Base-by-base conservation (phyloP, 169 alveolate genomes). In the Cryptosporidium muris region DNA sequence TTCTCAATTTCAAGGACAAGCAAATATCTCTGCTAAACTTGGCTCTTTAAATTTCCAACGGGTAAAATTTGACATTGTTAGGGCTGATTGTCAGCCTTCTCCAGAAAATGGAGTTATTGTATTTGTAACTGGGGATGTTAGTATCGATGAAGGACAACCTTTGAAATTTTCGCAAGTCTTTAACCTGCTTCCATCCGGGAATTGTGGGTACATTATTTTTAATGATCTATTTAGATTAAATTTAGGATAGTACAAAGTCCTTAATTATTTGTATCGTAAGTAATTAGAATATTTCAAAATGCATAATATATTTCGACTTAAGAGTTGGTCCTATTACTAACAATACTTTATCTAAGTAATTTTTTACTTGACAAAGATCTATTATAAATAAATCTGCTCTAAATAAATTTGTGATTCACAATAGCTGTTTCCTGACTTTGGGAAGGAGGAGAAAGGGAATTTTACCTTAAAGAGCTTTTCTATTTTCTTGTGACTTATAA, bases 21-120 rank as follows among this genome's bases (percentile, higher is more conserved):
- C 91, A 2, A 90, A 89, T 34, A 94, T 94, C 45, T 74, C 93
- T 53, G 89, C 80, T 56, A 94, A 94, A 81, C 85, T 93, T 56
- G 81, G 80, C 54, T 63, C 89, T 58, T 81, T 90, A 8, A 88
- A 82, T 5, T 82, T 89, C 36, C 89, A 65, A 34, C 68, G 82
- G 37, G 88, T 82, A 58, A 90, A 91, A 88, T 90, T 81, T 63
- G 85, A 68, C 36, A 80, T 91, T 74, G 74, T 90, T 65, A 80
- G 92, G 66, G 90, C 89, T 58, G 95, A 92, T 88, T 92, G 95
- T 54, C 95, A 92, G 58, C 95, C 95, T n/a, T 81, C 95, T 43
- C 91, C 92, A 11, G 88, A 90, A 60, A 89, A 92, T 64, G 95
- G 95, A 3, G 85, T 91, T 49, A 52, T 92, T 51, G 92, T 92